These are phyloP conservation scores for Chytriomyces hyalinus DNA, from an alignment of 192 early-diverging fungal species.

Conservation along the genomic window DNA sequence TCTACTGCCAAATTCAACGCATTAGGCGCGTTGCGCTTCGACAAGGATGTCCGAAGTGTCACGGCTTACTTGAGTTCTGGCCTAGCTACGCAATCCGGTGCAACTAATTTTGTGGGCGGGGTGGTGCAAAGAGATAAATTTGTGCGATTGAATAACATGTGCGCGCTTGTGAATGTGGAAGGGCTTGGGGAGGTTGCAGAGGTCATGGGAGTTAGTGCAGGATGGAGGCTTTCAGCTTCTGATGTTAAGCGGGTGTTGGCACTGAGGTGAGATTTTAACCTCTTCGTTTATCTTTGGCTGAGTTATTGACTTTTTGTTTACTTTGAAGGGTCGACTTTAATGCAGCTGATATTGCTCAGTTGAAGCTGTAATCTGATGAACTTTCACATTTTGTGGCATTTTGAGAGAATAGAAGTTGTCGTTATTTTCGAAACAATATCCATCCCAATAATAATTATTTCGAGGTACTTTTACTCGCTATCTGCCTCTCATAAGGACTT, in stretches of 20 bases:
- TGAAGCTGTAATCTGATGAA: constrained; percentile 33
- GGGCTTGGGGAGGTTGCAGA: constrained; percentile 73
- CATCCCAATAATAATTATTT: no score
- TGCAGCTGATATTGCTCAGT: constrained; percentile 57
- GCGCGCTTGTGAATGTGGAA: constrained; percentile 83
- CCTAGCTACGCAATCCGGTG: constrained; percentile 52
- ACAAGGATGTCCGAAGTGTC: constrained; percentile 85
- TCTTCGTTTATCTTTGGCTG: neutral
- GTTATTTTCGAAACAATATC: no score
- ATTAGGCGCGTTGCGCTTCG: constrained; percentile 90
- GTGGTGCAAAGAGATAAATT: constrained; percentile 71
- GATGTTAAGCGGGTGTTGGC: constrained; percentile 72
- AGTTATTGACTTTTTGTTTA: neutral
- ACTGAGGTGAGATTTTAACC: constrained; percentile 55
- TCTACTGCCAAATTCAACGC: constrained; percentile 85
- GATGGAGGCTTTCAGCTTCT: constrained; percentile 71
- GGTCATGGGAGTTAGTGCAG: constrained; percentile 68
- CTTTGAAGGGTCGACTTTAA: constrained; percentile 64
- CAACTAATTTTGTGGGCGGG: no score
- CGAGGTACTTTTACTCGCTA: no score
- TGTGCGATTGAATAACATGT: constrained; percentile 81
- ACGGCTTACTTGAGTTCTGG: constrained; percentile 43
- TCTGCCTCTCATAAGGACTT: constrained; percentile 14
- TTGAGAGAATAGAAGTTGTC: no score
- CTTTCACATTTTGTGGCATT: no score